These are phyloP conservation scores for Diaporthe sp. DNA, from an alignment of 2,329 filamentous ascomycete genomes.

Conservation along the genomic window DNA sequence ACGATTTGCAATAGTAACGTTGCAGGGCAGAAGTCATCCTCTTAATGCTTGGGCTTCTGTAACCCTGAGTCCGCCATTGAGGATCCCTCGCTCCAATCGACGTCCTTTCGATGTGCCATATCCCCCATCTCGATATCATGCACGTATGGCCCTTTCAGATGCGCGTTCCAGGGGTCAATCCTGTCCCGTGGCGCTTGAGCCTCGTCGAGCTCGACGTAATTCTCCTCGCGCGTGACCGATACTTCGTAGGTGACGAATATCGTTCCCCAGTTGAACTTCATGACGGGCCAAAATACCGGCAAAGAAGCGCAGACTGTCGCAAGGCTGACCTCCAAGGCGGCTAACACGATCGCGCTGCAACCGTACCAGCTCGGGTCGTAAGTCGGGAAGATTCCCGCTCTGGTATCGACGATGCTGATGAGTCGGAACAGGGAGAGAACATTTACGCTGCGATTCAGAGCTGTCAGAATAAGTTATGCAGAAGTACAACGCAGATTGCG, in stretches of 20 bases:
- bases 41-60: not conserved
- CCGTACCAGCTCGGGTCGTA: conserved; percentile 55
- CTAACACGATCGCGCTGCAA: conserved; percentile 51
- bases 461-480: not conserved
- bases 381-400: conserved; percentile 51
- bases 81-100: not conserved
- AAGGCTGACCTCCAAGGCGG: conserved; percentile 52
- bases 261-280: conserved; percentile 47
- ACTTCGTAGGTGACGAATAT: conserved; percentile 56
- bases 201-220: not conserved
- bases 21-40: not conserved
- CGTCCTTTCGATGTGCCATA: not conserved
- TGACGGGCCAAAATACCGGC: conserved; percentile 41
- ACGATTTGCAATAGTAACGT: not conserved
- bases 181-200: not conserved
- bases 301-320: conserved; percentile 31
- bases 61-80: conserved; percentile 6
- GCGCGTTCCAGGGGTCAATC: conserved; percentile 31
- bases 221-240: conserved; percentile 44
- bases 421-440: conserved; percentile 51
- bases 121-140: conserved; percentile 23
- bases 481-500: not conserved
- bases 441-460: conserved; percentile 47
- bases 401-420: conserved; percentile 47
- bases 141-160: conserved; percentile 2